Conservation (phyloP, 352 stramenopile genomes). For the Globisporangium cystogenes region DNA sequence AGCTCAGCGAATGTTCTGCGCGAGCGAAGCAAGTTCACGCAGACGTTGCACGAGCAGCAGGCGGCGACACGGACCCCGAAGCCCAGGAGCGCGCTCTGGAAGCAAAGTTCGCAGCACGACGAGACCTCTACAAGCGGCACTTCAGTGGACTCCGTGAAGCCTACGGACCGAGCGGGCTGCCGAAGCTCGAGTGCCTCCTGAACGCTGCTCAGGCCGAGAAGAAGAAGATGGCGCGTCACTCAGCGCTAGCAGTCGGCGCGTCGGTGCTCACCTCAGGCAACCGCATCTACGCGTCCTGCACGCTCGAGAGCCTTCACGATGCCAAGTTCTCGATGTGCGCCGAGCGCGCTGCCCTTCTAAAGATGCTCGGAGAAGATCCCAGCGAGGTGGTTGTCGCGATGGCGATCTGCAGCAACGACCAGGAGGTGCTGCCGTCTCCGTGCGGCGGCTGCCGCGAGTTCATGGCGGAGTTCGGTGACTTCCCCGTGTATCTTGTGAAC, state of each 20-base stretch:
- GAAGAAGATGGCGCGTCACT: conserved; percentile 18
- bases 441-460: conserved; percentile 69
- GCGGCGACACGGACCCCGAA: neutral
- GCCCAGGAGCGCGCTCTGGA: conserved; percentile 12
- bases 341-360: conserved; percentile 47
- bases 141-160: conserved; percentile 30
- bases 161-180: conserved; percentile 19
- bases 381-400: conserved; percentile 30
- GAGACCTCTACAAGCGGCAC: conserved; percentile 42
- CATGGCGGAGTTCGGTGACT: conserved; percentile 63
- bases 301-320: conserved; percentile 36
- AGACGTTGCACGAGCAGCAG: conserved; percentile 4
- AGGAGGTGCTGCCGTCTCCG: conserved; percentile 38
- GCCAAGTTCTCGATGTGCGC: conserved; percentile 38
- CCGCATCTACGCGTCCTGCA: conserved; percentile 32
- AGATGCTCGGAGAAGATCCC: conserved; percentile 25
- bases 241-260: conserved; percentile 35
- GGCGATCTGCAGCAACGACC: conserved; percentile 54
- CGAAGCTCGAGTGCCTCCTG: conserved; percentile 46
- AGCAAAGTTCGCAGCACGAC: conserved; percentile 28
- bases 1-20: conserved; percentile 20
- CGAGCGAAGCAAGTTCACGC: conserved; percentile 3
- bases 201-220: conserved; percentile 36
- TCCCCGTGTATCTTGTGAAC: conserved; percentile 66
- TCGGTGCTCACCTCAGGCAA: conserved; percentile 42